Conservation (phyloP, 2,329 filamentous ascomycete species). For the Alternaria arbusti region DNA sequence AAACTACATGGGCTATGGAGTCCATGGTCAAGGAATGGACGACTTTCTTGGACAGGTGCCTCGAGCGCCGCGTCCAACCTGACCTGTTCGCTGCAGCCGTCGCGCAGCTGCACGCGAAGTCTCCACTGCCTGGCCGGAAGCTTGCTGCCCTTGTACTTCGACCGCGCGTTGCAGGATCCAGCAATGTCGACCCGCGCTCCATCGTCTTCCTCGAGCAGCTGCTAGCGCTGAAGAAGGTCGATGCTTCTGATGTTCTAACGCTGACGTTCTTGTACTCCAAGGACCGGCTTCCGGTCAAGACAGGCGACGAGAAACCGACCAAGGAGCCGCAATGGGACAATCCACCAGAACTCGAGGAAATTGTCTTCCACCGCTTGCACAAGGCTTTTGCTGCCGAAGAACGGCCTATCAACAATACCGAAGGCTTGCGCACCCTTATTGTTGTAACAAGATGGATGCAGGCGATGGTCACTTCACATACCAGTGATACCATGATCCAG, state of each 20-base stretch:
- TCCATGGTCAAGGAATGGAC: conserved; percentile 43
- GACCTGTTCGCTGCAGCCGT: conserved; percentile 44
- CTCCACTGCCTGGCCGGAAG: conserved; percentile 44
- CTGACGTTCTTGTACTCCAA: conserved; percentile 44
- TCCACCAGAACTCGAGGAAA: conserved; percentile 47
- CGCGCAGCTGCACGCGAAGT: conserved; percentile 40
- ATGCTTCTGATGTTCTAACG: conserved; percentile 44
- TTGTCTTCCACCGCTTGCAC: conserved; percentile 46
- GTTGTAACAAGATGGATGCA: conserved; percentile 49
- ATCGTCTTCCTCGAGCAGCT: conserved; percentile 45
- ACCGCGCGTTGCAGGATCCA: conserved; percentile 34
- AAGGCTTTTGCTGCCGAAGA: conserved; percentile 45
- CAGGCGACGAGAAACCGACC: conserved; percentile 21
- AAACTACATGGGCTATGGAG: conserved; percentile 40
- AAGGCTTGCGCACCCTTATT: conserved; percentile 39
- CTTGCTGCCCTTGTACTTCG: conserved; percentile 45
- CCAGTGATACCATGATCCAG: conserved; percentile 49
- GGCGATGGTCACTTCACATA: conserved; percentile 48
- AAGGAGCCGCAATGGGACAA: conserved; percentile 40
- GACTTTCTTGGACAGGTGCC: conserved; percentile 43
- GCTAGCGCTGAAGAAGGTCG: conserved; percentile 39
- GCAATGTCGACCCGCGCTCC: conserved; percentile 44
- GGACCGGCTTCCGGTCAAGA: conserved; percentile 35
- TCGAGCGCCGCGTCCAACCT: conserved; percentile 39
- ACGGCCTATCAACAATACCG: conserved; percentile 38